Evolutionary conservation across 1,139 yeast species (phyloP), one percentile per base, ranked within the genome.

Genomic region (Hyphopichia pseudoburtonii): DNA sequence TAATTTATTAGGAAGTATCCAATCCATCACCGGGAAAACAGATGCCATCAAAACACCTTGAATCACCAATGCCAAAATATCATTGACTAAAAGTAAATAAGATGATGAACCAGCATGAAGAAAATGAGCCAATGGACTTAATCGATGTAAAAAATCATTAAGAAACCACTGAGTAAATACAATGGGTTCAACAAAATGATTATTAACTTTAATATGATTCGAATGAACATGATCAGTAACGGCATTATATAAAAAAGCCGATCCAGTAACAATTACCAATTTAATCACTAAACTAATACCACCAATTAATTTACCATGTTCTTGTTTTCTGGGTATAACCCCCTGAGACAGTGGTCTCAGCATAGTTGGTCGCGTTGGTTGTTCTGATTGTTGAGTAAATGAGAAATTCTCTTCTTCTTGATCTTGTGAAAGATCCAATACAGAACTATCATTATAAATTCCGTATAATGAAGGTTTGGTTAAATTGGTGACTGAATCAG

Each of bases 11-110:
- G 80, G 80, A 44, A 70, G 61, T 4, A 67, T 32, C 35, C 56
- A 54, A 54, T 85, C 94, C 50, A 82, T 60, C 1, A 79, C 39
- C 9, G 95, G 92, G 33, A 82, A 75, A 25, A 80, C 51, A 11
- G 72, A 52, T 6, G 94, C 90, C 62, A 86, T 71, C 11, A 78
- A 46, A 23, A 83, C 56, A 2, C 95, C 95, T 49, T 82, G 73
- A 16, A 68, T 34, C 9, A 58, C 39, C 38, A 68, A 56, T 6
- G 68, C 64, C 10, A 65, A 38, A 1, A 51, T 39, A 10, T 49
- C 47, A 43, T 69, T 67, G n/a, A 52, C 34, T 10, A 39, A 18
- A 15, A 31, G 32, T 12, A 42, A 40, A 11, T 31, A 7, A 14
- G 10, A 14, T 16, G 8, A 16, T 9, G 6, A 7, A 15, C 17